phyloP scores from a whole-genome alignment of 2,329 filamentous ascomycete genomes.

The Aureobasidium sp. region DNA sequence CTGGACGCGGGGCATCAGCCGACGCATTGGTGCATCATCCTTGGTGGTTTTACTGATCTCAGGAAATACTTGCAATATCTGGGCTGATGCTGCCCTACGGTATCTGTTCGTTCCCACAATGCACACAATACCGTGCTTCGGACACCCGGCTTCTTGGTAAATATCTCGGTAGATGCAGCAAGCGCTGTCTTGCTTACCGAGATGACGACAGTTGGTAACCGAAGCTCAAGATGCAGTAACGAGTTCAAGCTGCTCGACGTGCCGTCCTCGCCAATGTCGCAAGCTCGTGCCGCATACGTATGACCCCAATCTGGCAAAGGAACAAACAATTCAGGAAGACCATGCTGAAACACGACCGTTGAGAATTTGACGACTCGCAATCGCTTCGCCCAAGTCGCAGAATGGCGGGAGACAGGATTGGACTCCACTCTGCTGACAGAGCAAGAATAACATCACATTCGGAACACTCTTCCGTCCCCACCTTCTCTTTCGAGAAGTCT shows the following conservation, averaged over 20 bases:
- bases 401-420: background rate
- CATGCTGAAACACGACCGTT: conserved; percentile 12
- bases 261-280: conserved; percentile 7
- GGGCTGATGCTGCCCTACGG: background rate
- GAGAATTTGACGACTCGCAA: background rate
- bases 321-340: background rate
- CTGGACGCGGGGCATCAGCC: conserved; percentile 7
- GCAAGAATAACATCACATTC: background rate
- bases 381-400: background rate
- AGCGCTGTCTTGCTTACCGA: conserved; percentile 3
- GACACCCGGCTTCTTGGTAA: background rate
- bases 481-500: conserved; percentile 12
- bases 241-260: background rate
- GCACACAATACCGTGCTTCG: background rate
- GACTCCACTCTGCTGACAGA: conserved; percentile 11
- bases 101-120: background rate
- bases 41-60: background rate
- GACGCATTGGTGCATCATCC: conserved; percentile 6
- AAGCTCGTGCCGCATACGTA: conserved; percentile 6
- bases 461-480: background rate
- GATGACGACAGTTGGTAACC: background rate
- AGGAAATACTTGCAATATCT: background rate
- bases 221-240: background rate
- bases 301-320: background rate
- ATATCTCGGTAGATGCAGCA: conserved; percentile 1